Evolutionary conservation across 306 rosid genomes (phyloP).

Genomic region (Acacia crassicarpa): DNA sequence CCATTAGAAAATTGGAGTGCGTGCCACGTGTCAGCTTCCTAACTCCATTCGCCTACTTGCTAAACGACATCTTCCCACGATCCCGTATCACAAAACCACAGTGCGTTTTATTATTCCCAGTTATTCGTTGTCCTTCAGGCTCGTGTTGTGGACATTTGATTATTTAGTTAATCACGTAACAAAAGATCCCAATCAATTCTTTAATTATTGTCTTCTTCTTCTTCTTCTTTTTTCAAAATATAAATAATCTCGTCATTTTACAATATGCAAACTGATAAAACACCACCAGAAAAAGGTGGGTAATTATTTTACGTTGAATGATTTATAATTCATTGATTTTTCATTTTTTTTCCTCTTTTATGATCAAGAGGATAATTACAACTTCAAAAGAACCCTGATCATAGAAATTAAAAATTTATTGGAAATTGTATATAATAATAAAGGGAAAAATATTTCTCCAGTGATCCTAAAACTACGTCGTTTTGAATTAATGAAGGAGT

Average conservation of each 20-base stretch:
- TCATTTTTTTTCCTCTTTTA: neutral
- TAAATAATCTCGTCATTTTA: neutral
- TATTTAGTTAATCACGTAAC: neutral
- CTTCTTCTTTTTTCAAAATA: neutral
- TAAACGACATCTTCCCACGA: constrained; percentile 41
- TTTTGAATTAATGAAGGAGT: too few relatives aligned
- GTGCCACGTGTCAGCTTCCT: constrained; percentile 59
- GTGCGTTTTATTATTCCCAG: neutral
- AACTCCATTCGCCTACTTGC: constrained; percentile 49
- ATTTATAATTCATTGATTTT: neutral
- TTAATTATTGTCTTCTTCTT: neutral
- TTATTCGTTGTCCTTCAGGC: constrained; percentile 3
- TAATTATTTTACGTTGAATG: neutral
- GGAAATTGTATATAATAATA: too few relatives aligned
- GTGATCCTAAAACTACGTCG: too few relatives aligned
- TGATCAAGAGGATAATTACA: neutral
- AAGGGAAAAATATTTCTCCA: too few relatives aligned
- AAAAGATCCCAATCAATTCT: neutral
- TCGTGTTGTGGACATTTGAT: neutral
- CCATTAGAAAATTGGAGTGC: constrained; percentile 48
- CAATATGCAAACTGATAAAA: neutral
- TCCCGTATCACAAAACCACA: neutral
- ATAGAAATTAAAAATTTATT: too few relatives aligned
- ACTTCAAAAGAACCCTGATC: too few relatives aligned
- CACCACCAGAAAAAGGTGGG: neutral